Conservation (phyloP, 352 stramenopile genomes). For the Discostella stelligera region DNA sequence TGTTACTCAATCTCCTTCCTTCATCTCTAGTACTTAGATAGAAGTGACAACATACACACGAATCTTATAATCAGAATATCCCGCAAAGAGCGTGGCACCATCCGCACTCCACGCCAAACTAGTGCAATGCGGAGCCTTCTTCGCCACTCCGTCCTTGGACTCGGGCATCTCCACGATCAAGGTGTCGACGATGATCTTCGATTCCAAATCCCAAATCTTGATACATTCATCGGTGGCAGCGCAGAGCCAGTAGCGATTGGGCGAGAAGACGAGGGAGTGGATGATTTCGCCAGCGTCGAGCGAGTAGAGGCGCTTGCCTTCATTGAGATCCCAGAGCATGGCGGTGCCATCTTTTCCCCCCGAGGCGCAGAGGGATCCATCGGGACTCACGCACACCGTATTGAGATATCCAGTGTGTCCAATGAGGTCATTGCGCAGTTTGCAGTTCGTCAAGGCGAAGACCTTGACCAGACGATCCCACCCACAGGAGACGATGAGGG, state of each 20-base stretch:
- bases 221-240: constrained; percentile 97
- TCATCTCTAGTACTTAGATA: constrained; percentile 32
- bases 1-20: not conserved
- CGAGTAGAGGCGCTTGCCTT: constrained; percentile 99
- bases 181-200: constrained; percentile 98
- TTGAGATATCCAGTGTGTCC: constrained; percentile 99
- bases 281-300: constrained; percentile 97
- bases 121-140: constrained; percentile 91
- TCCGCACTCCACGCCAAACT: constrained; percentile 98
- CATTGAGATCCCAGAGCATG: constrained; percentile 99
- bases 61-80: constrained; percentile 98
- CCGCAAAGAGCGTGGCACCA: constrained; percentile 97
- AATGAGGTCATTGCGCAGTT: constrained; percentile 98
- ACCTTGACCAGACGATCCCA: constrained; percentile 99
- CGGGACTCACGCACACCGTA: constrained; percentile 98
- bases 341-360: constrained; percentile 99
- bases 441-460: constrained; percentile 98
- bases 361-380: constrained; percentile 98
- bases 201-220: constrained; percentile 99
- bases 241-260: constrained; percentile 99
- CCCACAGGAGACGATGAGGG: constrained; percentile 97
- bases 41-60: constrained; percentile 88
- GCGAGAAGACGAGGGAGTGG: constrained; percentile 97
- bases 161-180: constrained; percentile 85
- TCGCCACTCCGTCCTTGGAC: constrained; percentile 86